Conservation (phyloP, 2,329 filamentous ascomycete genomes). For the Didymella pomorum region DNA sequence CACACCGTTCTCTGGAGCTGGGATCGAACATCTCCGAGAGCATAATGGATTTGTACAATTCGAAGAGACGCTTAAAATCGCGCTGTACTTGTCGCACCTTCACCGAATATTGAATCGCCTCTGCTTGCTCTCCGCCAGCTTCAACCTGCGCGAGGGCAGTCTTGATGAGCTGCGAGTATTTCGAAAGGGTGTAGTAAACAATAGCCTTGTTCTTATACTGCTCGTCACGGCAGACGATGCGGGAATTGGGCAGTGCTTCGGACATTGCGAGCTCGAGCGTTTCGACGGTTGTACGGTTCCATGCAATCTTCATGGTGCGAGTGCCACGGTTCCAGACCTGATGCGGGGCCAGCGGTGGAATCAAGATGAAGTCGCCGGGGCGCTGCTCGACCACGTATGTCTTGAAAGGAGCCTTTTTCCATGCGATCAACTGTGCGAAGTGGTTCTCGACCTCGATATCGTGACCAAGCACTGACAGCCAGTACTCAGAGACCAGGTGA, state of each 20-base stretch:
- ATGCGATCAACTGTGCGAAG: slow-evolving; percentile 93
- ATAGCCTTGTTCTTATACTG: slow-evolving; percentile 99
- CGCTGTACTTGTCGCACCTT: slow-evolving; percentile 75
- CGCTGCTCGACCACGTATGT: slow-evolving; percentile 93
- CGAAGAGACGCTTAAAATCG: slow-evolving; percentile 84
- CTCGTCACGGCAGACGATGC: slow-evolving; percentile 93
- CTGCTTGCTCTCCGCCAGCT: slow-evolving; percentile 48
- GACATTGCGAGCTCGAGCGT: slow-evolving; percentile 85
- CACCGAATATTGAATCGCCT: slow-evolving; percentile 49
- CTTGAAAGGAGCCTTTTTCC: slow-evolving; percentile 92
- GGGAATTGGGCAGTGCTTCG: slow-evolving; percentile 87
- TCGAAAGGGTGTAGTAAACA: slow-evolving; percentile 83
- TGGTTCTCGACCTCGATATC: slow-evolving; percentile 97
- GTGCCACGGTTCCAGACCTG: slow-evolving; percentile 99
- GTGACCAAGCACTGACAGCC: slow-evolving; percentile 89
- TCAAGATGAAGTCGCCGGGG: slow-evolving; percentile 89
- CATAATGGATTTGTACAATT: slow-evolving; percentile 78
- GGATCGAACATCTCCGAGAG: slow-evolving; percentile 85
- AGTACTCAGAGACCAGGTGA: slow-evolving; percentile 90
- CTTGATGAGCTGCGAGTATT: slow-evolving; percentile 71
- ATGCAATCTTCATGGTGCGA: slow-evolving; percentile 95
- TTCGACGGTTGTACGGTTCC: slow-evolving; percentile 94
- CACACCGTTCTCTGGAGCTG: slow-evolving; percentile 72
- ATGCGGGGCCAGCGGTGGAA: slow-evolving; percentile 91
- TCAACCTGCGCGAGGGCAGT: slow-evolving; percentile 66